Evolutionary conservation across 2,329 filamentous ascomycete species (phyloP).

Genomic region (Ambrosiella beaveri): DNA sequence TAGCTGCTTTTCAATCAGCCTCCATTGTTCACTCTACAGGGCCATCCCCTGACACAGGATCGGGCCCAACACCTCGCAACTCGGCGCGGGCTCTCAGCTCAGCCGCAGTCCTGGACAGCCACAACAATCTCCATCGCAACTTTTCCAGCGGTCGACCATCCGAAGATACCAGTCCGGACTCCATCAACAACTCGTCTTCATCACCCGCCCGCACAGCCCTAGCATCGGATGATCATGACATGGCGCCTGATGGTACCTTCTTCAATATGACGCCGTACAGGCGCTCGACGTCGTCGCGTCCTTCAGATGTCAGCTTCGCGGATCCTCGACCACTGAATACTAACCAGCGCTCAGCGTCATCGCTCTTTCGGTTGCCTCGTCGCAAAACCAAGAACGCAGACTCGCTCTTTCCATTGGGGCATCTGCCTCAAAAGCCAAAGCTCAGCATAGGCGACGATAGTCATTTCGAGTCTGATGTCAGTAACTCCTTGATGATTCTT

Average conservation of each 20-base stretch:
- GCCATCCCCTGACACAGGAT: not conserved
- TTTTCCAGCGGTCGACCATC: constrained; percentile 5
- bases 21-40: not conserved
- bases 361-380: constrained; percentile 59
- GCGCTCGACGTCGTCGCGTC: constrained; percentile 48
- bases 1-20: not conserved
- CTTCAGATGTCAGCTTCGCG: constrained; percentile 64
- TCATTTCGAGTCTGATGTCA: constrained; percentile 9
- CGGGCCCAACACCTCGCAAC: constrained; percentile 7
- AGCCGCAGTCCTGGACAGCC: constrained; percentile 1
- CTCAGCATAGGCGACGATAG: constrained; percentile 10
- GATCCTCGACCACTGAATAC: constrained; percentile 23
- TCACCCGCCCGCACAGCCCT: constrained; percentile 1
- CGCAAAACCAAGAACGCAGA: constrained; percentile 57
- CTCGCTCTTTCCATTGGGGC: constrained; percentile 67
- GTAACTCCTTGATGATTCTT: constrained; percentile 6
- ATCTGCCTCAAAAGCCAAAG: constrained; percentile 60
- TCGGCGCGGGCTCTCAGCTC: constrained; percentile 9
- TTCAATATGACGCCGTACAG: constrained; percentile 7
- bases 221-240: constrained; percentile 35
- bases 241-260: constrained; percentile 6
- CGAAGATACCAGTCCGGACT: constrained; percentile 5
- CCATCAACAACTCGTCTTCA: not conserved
- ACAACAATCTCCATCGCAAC: constrained; percentile 4
- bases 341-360: constrained; percentile 8